Percentiles rank a stretch among this genome's conserved stretches.
Conservation (phyloP, 768 basidiomycete species). For the Collybia sordida region DNA sequence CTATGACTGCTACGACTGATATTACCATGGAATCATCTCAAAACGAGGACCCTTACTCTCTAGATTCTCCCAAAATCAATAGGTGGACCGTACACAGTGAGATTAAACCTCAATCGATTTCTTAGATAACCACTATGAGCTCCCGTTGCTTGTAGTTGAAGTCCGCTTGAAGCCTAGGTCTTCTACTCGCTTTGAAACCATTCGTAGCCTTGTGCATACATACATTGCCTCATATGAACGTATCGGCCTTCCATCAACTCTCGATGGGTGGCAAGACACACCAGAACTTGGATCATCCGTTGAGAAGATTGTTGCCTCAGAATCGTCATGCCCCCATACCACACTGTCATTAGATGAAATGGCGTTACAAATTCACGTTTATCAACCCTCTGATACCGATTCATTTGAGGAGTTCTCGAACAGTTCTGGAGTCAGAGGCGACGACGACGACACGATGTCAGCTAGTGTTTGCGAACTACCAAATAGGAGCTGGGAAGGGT, state of each 20-base stretch:
- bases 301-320: conserved; percentile 74
- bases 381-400: conserved; percentile 73
- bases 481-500: conserved; percentile 77
- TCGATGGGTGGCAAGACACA: conserved; percentile 80
- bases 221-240: conserved; percentile 60
- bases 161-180: conserved; percentile 71
- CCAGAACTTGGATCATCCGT: conserved; percentile 71
- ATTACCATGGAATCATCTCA: conserved; percentile 11
- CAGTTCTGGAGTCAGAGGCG: conserved; percentile 47
- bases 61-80: conserved; percentile 1
- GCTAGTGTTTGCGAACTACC: conserved; percentile 91
- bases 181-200: conserved; percentile 73
- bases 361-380: conserved; percentile 81
- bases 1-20: conserved; percentile 9
- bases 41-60: conserved; percentile 2
- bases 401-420: conserved; percentile 74
- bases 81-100: conserved; percentile 69
- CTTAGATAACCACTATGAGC: not conserved
- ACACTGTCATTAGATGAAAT: conserved; percentile 57
- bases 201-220: conserved; percentile 60
- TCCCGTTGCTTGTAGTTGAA: conserved; percentile 59
- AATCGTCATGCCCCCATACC: conserved; percentile 58
- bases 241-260: conserved; percentile 65
- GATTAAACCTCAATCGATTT: not conserved
- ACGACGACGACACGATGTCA: conserved; percentile 80